Evolutionary conservation across 176 grass and related monocot genomes (phyloP).

Genomic region (Hordeum marinum): DNA sequence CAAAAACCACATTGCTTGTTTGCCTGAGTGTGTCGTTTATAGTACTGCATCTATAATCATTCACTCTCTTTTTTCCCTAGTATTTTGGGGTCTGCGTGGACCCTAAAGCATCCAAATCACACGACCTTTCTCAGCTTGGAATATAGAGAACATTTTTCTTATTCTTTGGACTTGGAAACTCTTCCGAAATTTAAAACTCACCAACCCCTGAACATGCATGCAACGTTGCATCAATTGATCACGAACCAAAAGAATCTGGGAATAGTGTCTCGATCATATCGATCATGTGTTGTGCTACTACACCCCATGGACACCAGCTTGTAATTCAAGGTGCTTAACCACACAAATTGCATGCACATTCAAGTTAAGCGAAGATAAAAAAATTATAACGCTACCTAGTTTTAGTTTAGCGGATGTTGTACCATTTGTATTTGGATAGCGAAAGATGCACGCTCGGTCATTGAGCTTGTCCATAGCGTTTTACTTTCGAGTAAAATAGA

Average conservation of each 20-base stretch:
- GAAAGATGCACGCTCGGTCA: too few species aligned
- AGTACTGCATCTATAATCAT: neutral
- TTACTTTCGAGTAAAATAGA: too few species aligned
- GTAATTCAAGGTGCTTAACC: neutral
- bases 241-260: neutral
- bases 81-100: slow-evolving; percentile 11
- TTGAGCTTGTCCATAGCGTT: too few species aligned
- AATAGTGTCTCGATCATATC: slow-evolving; percentile 36
- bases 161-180: neutral
- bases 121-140: neutral
- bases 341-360: neutral
- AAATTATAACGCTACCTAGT: too few species aligned
- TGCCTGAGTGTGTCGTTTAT: neutral
- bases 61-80: neutral
- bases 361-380: too few species aligned
- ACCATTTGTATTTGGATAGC: too few species aligned
- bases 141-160: neutral
- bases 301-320: neutral
- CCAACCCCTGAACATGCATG: neutral
- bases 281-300: neutral
- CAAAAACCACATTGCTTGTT: neutral
- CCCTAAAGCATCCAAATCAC: slow-evolving; percentile 19
- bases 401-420: too few species aligned
- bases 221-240: neutral
- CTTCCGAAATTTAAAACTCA: slow-evolving; percentile 9